Conservation (phyloP, 164 flowering plant genomes). For the Chimonanthus praecox region DNA sequence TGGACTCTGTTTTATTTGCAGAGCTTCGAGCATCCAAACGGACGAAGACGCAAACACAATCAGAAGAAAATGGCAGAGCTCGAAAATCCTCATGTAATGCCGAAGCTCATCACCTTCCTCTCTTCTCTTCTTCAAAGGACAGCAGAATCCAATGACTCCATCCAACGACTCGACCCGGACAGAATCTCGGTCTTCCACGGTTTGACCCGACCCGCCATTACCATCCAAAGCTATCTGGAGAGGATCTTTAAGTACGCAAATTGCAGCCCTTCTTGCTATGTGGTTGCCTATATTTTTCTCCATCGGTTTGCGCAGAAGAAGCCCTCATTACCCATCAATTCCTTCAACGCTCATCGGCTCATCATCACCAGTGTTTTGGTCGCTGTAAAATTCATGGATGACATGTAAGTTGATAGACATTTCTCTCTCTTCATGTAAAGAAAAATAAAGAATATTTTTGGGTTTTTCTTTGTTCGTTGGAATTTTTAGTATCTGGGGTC, state of each 20-base stretch:
- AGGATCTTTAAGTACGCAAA: conserved; percentile 63
- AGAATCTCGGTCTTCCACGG: conserved; percentile 50
- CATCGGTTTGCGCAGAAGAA: conserved; percentile 39
- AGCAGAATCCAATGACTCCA: conserved; percentile 32
- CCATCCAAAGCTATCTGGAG: conserved; percentile 45
- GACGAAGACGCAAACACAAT: too few relatives aligned
- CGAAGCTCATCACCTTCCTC: conserved; percentile 25
- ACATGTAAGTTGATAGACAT: conserved; percentile 27
- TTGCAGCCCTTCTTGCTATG: conserved; percentile 64
- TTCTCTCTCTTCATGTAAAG: background rate
- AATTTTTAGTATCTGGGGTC: background rate
- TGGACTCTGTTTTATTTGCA: too few relatives aligned
- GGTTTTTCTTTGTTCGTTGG: background rate
- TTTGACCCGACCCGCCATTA: conserved; percentile 38
- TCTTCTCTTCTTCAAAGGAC: conserved; percentile 36
- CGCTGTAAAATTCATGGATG: conserved; percentile 52
- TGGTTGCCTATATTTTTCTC: conserved; percentile 55
- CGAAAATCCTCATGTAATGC: conserved; percentile 18
- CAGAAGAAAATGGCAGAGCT: conserved; percentile 20
- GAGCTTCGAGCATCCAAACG: too few relatives aligned
- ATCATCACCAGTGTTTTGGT: conserved; percentile 49
- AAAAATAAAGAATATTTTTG: background rate
- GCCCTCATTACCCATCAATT: conserved; percentile 37
- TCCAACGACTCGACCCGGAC: conserved; percentile 6
- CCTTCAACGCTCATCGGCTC: conserved; percentile 48